These are phyloP conservation scores for Vitis rupestris DNA, from an alignment of 164 flowering plant genomes.

Conservation along the genomic window DNA sequence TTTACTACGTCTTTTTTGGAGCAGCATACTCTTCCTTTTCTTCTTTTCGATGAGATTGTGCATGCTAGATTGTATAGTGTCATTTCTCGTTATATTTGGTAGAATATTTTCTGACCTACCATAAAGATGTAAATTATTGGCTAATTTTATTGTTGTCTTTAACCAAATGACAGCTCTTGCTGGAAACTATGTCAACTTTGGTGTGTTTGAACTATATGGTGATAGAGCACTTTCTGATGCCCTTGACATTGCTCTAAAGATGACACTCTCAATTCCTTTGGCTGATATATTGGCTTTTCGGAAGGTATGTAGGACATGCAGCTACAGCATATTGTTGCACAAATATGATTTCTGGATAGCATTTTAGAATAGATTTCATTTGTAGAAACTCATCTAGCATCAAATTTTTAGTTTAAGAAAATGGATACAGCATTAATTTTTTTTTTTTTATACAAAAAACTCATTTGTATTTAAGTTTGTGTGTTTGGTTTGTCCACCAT, in stretches of 20 bases:
- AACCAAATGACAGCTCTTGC: conserved; percentile 63
- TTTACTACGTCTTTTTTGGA: no score
- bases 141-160: conserved; percentile 9
- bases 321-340: background rate
- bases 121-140: background rate
- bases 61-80: background rate
- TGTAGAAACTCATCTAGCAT: background rate
- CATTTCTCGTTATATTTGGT: background rate
- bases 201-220: conserved; percentile 96
- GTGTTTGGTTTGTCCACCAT: no score
- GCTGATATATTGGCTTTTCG: conserved; percentile 82
- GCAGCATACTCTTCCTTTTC: no score
- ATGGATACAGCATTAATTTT: background rate
- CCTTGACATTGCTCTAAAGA: conserved; percentile 83
- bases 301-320: conserved; percentile 51
- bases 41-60: no score
- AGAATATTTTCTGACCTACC: background rate
- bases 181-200: conserved; percentile 97
- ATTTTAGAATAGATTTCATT: background rate
- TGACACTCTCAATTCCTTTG: conserved; percentile 86
- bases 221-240: conserved; percentile 97
- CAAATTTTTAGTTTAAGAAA: background rate
- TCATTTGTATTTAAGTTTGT: background rate
- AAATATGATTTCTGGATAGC: background rate
- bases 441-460: background rate